phyloP scores from a whole-genome alignment of 2,329 filamentous ascomycete genomes.

The Aspergillus arachidicola region DNA sequence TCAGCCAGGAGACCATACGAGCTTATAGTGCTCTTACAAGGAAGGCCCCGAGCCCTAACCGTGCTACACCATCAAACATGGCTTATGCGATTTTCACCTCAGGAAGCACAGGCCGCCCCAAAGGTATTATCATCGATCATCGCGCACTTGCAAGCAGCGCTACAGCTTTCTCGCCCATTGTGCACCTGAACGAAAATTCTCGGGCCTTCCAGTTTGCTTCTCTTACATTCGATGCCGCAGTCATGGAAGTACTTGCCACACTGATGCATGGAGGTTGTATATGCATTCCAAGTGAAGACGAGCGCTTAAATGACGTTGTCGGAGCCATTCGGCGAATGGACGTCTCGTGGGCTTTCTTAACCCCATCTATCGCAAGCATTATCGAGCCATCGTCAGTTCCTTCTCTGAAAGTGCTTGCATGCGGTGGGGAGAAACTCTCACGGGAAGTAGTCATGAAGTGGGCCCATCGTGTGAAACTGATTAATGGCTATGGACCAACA shows the following conservation, averaged over 20 bases:
- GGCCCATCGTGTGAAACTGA: slow-evolving; percentile 50
- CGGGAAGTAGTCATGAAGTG: slow-evolving; percentile 71
- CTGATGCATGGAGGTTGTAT: slow-evolving; percentile 49
- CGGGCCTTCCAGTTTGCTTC: slow-evolving; percentile 49
- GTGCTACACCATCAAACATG: slow-evolving; percentile 29
- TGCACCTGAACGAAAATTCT: slow-evolving; percentile 26
- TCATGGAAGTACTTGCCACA: slow-evolving; percentile 43
- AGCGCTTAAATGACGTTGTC: slow-evolving; percentile 51
- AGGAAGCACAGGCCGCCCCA: slow-evolving; percentile 41
- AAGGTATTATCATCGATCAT: slow-evolving; percentile 42
- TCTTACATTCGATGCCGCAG: slow-evolving; percentile 49
- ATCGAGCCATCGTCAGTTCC: slow-evolving; percentile 44
- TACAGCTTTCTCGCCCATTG: slow-evolving; percentile 32
- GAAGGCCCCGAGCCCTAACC: neutral
- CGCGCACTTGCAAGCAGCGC: slow-evolving; percentile 35
- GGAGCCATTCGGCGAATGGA: slow-evolving; percentile 53
- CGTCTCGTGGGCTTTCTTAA: slow-evolving; percentile 51
- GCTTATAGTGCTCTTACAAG: slow-evolving; percentile 26
- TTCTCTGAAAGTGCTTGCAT: slow-evolving; percentile 46
- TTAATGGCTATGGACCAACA: slow-evolving; percentile 43
- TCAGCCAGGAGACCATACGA: slow-evolving; percentile 36
- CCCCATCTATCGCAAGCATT: slow-evolving; percentile 47
- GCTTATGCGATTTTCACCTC: slow-evolving; percentile 42
- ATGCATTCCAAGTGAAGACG: slow-evolving; percentile 51
- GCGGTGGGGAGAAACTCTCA: slow-evolving; percentile 65